Evolutionary conservation across 257 asterid genomes (phyloP).

Genomic region (Henckelia pumila): DNA sequence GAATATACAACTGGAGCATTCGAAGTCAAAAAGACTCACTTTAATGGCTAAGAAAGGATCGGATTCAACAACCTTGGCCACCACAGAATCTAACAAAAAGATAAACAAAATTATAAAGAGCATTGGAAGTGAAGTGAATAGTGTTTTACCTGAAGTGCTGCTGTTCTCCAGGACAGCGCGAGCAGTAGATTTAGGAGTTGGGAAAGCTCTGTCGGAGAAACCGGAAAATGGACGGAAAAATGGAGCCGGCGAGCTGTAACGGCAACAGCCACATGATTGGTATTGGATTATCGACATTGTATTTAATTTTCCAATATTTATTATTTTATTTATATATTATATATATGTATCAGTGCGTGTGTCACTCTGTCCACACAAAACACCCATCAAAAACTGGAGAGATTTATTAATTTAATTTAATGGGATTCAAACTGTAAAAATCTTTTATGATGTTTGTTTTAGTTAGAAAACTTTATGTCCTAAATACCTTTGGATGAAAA

Average conservation of each 20-base stretch:
- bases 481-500: no score
- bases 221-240: conserved; percentile 12
- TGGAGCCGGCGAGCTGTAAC: conserved; percentile 20
- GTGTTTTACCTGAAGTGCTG: conserved; percentile 39
- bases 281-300: no score
- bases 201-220: conserved; percentile 1
- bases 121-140: background rate
- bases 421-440: no score
- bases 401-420: no score
- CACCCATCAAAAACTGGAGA: no score
- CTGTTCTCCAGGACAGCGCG: conserved; percentile 35
- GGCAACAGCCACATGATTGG: no score
- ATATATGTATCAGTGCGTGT: no score
- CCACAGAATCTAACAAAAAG: conserved; percentile 36
- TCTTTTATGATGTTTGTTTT: no score
- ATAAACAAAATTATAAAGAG: conserved; percentile 16
- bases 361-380: no score
- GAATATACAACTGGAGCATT: background rate
- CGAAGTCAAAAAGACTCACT: conserved; percentile 46
- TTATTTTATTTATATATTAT: no score
- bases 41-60: conserved; percentile 51
- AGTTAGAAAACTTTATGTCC: no score
- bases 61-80: conserved; percentile 34
- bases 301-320: no score
- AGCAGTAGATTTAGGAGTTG: conserved; percentile 23